phyloP scores from a whole-genome alignment of 768 basidiomycete genomes.

The Melanogaster broomeanus region DNA sequence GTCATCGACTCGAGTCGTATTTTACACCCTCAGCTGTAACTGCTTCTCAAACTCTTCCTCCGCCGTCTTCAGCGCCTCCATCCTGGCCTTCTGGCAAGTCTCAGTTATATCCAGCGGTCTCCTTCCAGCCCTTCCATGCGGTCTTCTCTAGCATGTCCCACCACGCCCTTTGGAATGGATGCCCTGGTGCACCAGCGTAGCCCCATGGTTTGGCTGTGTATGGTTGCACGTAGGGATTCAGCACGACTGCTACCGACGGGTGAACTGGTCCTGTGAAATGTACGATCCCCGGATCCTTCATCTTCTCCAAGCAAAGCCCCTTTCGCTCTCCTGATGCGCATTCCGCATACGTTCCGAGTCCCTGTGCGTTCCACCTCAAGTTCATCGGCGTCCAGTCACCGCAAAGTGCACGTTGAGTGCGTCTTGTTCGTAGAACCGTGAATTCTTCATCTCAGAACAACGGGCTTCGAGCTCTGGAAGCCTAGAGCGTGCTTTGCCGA shows the following conservation, averaged over 20 bases:
- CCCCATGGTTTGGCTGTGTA: conserved; percentile 60
- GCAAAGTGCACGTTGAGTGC: conserved; percentile 48
- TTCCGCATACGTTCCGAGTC: conserved; percentile 53
- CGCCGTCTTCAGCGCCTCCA: conserved; percentile 4
- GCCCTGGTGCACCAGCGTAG: conserved; percentile 51
- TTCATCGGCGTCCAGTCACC: conserved; percentile 43
- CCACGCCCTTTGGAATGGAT: conserved; percentile 52
- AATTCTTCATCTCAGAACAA: conserved; percentile 27
- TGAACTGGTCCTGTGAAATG: conserved; percentile 62
- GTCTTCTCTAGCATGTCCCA: conserved; percentile 45
- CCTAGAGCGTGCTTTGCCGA: conserved; percentile 37
- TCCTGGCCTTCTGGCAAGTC: conserved; percentile 12
- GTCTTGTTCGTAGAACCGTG: conserved; percentile 50
- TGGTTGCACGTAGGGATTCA: conserved; percentile 56
- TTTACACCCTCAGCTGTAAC: neutral
- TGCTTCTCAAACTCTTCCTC: conserved; percentile 10
- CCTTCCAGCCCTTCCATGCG: conserved; percentile 40
- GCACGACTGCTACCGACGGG: conserved; percentile 43
- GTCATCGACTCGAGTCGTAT: neutral
- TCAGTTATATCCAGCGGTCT: conserved; percentile 23
- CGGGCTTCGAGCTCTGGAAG: conserved; percentile 27
- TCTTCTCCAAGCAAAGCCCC: conserved; percentile 31
- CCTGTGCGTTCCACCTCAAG: conserved; percentile 57
- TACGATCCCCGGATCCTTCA: conserved; percentile 47
- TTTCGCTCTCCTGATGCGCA: conserved; percentile 37